Percentiles rank a stretch among this genome's conserved stretches.
These are phyloP conservation scores for Phaeophleospora eucalypticola DNA, from an alignment of 2,329 filamentous ascomycete species.

Conservation along the genomic window DNA sequence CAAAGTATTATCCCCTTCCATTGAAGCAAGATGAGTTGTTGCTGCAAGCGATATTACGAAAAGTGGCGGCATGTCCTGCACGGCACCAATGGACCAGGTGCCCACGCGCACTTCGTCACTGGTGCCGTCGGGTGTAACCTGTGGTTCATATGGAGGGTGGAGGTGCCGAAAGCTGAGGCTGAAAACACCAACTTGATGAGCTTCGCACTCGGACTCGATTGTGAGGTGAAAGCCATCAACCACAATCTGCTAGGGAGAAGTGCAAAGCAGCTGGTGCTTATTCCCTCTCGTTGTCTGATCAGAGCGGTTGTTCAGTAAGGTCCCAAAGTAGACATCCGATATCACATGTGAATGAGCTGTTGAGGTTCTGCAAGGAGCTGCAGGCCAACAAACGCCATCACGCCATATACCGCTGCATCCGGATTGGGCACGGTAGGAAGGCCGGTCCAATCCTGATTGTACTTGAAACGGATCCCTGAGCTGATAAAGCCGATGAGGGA, in stretches of 20 bases:
- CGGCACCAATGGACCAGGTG: too few species aligned
- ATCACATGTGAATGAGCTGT: slow-evolving; percentile 7
- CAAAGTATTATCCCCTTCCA: too few species aligned
- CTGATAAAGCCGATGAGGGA: not conserved
- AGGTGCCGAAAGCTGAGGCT: not conserved
- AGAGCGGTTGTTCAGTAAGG: too few species aligned
- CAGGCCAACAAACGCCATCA: slow-evolving; percentile 3
- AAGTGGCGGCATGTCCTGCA: too few species aligned
- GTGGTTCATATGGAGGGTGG: not conserved
- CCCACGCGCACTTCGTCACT: not conserved
- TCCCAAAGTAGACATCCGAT: not conserved
- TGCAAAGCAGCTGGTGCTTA: too few species aligned
- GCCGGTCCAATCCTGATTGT: not conserved
- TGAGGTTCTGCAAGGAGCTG: slow-evolving; percentile 7
- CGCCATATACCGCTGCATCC: slow-evolving; percentile 1
- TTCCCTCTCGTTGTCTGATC: too few species aligned
- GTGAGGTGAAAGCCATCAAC: too few species aligned
- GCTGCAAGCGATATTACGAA: too few species aligned
- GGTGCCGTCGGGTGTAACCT: not conserved
- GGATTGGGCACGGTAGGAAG: not conserved
- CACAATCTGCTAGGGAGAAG: too few species aligned
- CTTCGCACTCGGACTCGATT: too few species aligned
- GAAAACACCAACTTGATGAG: too few species aligned
- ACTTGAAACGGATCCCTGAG: not conserved
- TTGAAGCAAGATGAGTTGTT: too few species aligned